Conservation (phyloP, 2,329 filamentous ascomycete species). For the Dothidotthia symphoricarpi region DNA sequence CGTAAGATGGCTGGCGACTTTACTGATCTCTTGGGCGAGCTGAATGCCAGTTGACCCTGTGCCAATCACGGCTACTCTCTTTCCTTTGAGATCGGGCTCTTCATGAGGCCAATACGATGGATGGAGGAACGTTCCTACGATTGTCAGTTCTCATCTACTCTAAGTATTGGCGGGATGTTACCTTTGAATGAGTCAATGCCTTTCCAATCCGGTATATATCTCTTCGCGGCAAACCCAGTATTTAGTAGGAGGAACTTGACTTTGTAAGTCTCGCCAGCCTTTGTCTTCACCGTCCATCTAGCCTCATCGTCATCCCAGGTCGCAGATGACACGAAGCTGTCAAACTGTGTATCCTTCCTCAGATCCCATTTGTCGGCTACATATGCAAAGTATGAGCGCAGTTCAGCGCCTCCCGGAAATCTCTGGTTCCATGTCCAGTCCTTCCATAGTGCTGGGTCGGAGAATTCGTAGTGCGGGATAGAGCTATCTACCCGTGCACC, state of each 20-base stretch:
- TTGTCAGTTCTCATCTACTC: background rate
- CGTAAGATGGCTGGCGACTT: slow-evolving; percentile 48
- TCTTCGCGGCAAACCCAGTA: slow-evolving; percentile 50
- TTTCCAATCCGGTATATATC: slow-evolving; percentile 43
- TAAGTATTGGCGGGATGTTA: background rate
- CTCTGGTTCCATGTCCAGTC: slow-evolving; percentile 21
- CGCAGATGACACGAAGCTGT: slow-evolving; percentile 45
- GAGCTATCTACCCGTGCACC: slow-evolving; percentile 28
- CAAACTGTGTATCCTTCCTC: slow-evolving; percentile 37
- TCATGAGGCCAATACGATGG: slow-evolving; percentile 59
- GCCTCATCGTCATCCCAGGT: slow-evolving; percentile 40
- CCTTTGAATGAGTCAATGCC: slow-evolving; percentile 36
- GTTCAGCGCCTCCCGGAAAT: slow-evolving; percentile 20
- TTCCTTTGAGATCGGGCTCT: slow-evolving; percentile 53
- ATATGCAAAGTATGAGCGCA: slow-evolving; percentile 21
- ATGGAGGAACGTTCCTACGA: slow-evolving; percentile 47
- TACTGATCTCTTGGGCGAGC: slow-evolving; percentile 58
- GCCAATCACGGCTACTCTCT: slow-evolving; percentile 61
- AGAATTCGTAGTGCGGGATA: slow-evolving; percentile 24
- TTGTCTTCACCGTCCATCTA: slow-evolving; percentile 48
- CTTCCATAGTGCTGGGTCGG: slow-evolving; percentile 17
- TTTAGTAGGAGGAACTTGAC: slow-evolving; percentile 49
- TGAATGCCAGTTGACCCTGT: slow-evolving; percentile 62
- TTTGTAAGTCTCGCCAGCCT: slow-evolving; percentile 41
- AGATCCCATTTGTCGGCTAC: slow-evolving; percentile 21